Evolutionary conservation across 257 asterid genomes (phyloP), one percentile per base, ranked within the genome.

Genomic region (Solanum sejunctum): DNA sequence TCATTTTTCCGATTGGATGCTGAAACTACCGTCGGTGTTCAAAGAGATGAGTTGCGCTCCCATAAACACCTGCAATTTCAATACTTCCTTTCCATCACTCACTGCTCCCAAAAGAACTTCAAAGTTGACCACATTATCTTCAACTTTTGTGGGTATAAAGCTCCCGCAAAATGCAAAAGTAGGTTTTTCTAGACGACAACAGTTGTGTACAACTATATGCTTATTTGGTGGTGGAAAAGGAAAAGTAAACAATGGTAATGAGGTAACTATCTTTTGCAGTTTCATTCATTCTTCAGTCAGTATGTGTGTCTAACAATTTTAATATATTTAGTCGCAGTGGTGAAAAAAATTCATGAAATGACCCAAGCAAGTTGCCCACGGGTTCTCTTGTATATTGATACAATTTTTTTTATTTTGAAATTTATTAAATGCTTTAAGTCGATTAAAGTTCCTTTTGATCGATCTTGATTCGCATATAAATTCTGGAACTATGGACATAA

Each of bases 141-240:
- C 91, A 26, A 63, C 73, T 51, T 87, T 47, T 89, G 79, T 85
- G 8, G 90, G 91, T 87, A 54, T 84, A 77, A 84, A 84, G 55
- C 49, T 87, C 79, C 88, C 90, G 64, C 10, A 73, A 52, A 90
- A 88, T 56, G 73, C 45, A 64, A 87, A 86, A 80, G 64, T 88
- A 80, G 83, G 81, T 28, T 70, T 84, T 39, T 82, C 86, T 70
- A 84, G 85, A 70, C 81, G 2, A 7, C 57, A 67, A 85, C 90
- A 84, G 66, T 85, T 64, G 54, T 67, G 87, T 72, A 64, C 89
- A 63, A 87, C 88, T 75, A 92, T 90, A 54, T 93, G 94, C 88
- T 86, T 88, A 87, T 91, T 92, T 86, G 93, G 94, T 79, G 93
- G 94, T 79, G 91, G 92, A 58, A 87, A 93, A 85, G 94, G 95